Evolutionary conservation across 352 stramenopile species (phyloP).

Genomic region (Phytophthora macrochlamydospora): DNA sequence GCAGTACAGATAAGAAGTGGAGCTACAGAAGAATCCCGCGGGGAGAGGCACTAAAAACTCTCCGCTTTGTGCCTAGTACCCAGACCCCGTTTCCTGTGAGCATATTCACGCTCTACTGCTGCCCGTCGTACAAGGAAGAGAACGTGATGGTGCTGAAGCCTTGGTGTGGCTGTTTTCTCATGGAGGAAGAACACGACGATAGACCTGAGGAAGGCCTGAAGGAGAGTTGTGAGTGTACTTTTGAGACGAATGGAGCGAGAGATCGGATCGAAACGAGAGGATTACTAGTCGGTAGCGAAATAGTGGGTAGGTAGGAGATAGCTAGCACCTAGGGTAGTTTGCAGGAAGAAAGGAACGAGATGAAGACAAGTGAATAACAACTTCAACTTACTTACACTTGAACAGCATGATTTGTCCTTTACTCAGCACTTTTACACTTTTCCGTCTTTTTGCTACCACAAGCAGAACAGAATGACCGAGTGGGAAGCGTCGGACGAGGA

Average conservation of each 20-base stretch:
- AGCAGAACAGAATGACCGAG: slow-evolving; percentile 4
- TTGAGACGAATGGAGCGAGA: slow-evolving; percentile 13
- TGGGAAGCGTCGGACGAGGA: slow-evolving; percentile 60
- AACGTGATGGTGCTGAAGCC: slow-evolving; percentile 10
- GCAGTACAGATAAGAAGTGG: slow-evolving; percentile 46
- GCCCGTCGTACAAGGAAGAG: slow-evolving; percentile 9
- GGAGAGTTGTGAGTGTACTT: slow-evolving; percentile 21
- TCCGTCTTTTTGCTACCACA: background rate
- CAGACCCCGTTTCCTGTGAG: background rate
- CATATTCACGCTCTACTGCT: slow-evolving; percentile 16
- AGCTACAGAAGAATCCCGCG: slow-evolving; percentile 13
- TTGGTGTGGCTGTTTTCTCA: slow-evolving; percentile 21
- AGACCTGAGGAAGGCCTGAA: slow-evolving; percentile 23
- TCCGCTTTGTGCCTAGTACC: too few relatives aligned
- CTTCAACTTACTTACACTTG: too few relatives aligned
- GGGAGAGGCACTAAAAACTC: slow-evolving; percentile 1
- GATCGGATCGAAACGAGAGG: slow-evolving; percentile 7
- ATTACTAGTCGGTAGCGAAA: slow-evolving; percentile 45
- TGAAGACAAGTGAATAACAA: slow-evolving; percentile 7
- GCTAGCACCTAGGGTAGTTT: slow-evolving; percentile 43
- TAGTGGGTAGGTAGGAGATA: slow-evolving; percentile 36
- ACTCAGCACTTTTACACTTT: background rate
- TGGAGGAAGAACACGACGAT: slow-evolving; percentile 17
- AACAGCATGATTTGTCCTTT: background rate
- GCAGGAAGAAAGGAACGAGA: slow-evolving; percentile 15